Evolutionary conservation across 306 rosid genomes (phyloP), one percentile per base, ranked within the genome.

Genomic region (Pachyrhizus erosus): DNA sequence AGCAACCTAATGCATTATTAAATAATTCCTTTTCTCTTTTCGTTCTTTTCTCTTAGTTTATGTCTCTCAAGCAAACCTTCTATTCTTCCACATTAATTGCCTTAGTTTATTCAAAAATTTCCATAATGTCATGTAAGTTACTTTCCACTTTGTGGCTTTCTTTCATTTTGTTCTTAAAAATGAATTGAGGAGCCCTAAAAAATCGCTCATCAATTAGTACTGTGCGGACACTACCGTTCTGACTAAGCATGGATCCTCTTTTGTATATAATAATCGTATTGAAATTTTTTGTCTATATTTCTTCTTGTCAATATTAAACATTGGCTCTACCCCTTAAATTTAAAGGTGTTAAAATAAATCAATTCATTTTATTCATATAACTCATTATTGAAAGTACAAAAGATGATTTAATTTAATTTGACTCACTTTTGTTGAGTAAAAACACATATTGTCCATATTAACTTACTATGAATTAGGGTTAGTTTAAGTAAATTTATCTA

Each of bases 71-170:
- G 29, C 46, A 45, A 60, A 45, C 26, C 34, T 74, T 11, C 7
- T 26, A 8, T 49, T 55, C 66, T 54, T 76, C 37, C 60, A 66
- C 21, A 5, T 40, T 60, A 60, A 42, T 61, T 26, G 9, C 31
- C 37, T 2, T 11, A 13, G 12, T 23, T 55, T 18, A 42, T 0
- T 6, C 15, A 70, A 52, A 49, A 64, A 24, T 29, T 49, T 27
- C 20, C 40, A 12, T 29, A 37, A 54, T 75, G 60, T 24, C 68
- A 42, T 67, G 37, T 52, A 43, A 55, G 17, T 61, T 24, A 40
- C 64, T 73, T 62, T 27, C 80, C 81, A 75, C 37, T 75, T 70
- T 54, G 33, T 70, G 34, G 64, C 76, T 52, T 27, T 37, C 73
- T 74, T 37, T 70, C 23, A 24, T 45, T 27, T 21, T 62, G 11